Evolutionary conservation across 2,329 filamentous ascomycete species (phyloP).

Genomic region (Paecilomyces dactylethromorphus): DNA sequence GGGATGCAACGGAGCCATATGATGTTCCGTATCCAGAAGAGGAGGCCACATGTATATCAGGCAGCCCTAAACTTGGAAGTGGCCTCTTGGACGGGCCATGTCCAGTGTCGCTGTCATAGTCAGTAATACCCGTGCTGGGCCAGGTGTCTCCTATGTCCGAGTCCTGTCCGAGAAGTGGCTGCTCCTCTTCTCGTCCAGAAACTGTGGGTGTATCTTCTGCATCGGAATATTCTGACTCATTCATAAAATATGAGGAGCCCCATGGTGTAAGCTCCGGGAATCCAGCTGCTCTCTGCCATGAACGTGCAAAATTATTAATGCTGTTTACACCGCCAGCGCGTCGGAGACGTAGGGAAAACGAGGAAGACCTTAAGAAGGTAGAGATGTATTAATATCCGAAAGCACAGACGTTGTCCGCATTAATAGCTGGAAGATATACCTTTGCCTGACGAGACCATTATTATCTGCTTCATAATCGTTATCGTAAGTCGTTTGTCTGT

Average conservation of each 20-base stretch:
- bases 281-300: constrained; percentile 82
- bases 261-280: constrained; percentile 85
- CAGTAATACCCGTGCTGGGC: constrained; percentile 21
- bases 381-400: neutral
- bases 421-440: constrained; percentile 7
- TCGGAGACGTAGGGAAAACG: constrained; percentile 41
- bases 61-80: constrained; percentile 2
- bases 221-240: constrained; percentile 44
- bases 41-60: constrained; percentile 50
- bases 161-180: constrained; percentile 13
- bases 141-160: constrained; percentile 17
- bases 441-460: constrained; percentile 13
- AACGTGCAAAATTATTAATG: constrained; percentile 86
- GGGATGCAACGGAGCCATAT: constrained; percentile 54
- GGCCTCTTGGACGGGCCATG: constrained; percentile 11
- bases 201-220: constrained; percentile 13
- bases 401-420: neutral
- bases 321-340: constrained; percentile 88
- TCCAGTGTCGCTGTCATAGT: constrained; percentile 11
- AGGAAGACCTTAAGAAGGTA: constrained; percentile 21
- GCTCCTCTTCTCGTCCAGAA: constrained; percentile 12
- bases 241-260: constrained; percentile 65
- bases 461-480: constrained; percentile 6
- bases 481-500: neutral
- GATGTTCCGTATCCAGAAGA: constrained; percentile 62